Conservation (phyloP, 1,284 basidiomycete species). For the Salmacisia buchloeana region DNA sequence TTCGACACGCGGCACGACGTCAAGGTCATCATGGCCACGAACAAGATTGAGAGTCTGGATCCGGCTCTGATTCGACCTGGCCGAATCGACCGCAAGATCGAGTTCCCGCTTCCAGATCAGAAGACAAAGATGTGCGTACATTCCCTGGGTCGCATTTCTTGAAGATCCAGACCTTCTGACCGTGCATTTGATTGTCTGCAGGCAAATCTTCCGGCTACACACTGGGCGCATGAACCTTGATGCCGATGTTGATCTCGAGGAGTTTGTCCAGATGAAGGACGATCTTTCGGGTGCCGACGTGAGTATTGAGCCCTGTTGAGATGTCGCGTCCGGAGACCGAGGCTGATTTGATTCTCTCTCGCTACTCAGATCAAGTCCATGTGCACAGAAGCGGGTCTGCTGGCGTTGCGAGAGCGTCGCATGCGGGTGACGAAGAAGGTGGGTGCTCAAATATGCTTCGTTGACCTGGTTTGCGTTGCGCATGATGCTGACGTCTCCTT, state of each 20-base stretch:
- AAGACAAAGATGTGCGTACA: conserved; percentile 48
- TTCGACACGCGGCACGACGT: conserved; percentile 99
- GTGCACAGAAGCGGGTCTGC: conserved; percentile 78
- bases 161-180: neutral
- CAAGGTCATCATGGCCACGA: conserved; percentile 80
- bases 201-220: conserved; percentile 96
- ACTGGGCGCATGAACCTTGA: conserved; percentile 90
- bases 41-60: conserved; percentile 89
- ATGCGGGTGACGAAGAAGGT: conserved; percentile 85
- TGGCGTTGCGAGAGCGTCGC: conserved; percentile 86
- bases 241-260: conserved; percentile 90
- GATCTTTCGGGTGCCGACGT: conserved; percentile 58
- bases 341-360: neutral
- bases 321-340: too few relatives aligned
- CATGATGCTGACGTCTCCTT: neutral
- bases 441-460: neutral
- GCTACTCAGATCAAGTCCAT: conserved; percentile 45
- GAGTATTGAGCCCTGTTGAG: neutral
- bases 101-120: conserved; percentile 49
- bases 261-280: conserved; percentile 92
- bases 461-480: neutral
- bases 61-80: conserved; percentile 96
- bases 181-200: conserved; percentile 38
- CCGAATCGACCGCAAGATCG: conserved; percentile 95
- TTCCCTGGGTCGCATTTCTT: neutral